A percentile compares a stretch with the other conserved stretches of the same genome.
These are phyloP conservation scores for Cryphonectria japonica DNA, from an alignment of 2,329 filamentous ascomycete species.

Conservation along the genomic window DNA sequence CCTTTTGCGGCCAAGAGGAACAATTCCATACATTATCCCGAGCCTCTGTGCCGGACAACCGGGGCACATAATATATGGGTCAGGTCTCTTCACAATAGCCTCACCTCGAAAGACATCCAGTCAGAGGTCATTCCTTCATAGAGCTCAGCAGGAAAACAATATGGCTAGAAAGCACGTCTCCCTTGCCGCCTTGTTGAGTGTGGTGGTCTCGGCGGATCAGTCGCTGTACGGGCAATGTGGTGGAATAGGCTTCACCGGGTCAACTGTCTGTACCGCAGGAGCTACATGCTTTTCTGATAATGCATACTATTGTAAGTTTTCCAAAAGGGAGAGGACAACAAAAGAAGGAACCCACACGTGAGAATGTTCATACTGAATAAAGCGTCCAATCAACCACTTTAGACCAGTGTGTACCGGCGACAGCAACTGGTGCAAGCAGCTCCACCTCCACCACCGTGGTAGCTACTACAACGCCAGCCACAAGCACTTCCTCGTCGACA, in stretches of 20 bases:
- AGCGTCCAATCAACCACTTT: no score
- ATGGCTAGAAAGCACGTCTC: conserved; percentile 13
- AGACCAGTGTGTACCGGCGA: conserved; percentile 22
- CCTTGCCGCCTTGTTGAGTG: conserved; percentile 8
- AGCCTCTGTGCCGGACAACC: neutral
- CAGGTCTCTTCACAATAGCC: neutral
- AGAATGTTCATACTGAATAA: neutral
- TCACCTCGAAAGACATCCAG: neutral
- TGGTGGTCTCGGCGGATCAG: conserved; percentile 30
- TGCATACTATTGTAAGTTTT: conserved; percentile 22
- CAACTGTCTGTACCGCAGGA: conserved; percentile 19
- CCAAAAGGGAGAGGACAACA: no score
- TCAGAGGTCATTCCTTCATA: neutral
- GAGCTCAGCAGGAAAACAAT: neutral
- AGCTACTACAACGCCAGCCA: neutral
- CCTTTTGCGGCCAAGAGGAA: neutral
- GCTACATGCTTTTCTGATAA: conserved; percentile 22
- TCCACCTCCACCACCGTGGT: neutral
- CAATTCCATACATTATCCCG: neutral
- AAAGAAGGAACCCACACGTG: no score
- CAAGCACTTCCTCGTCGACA: neutral
- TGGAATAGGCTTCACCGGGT: conserved; percentile 23
- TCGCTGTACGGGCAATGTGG: conserved; percentile 27
- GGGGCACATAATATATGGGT: neutral
- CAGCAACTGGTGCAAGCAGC: conserved; percentile 6